phyloP scores from a whole-genome alignment of 495 filamentous ascomycete genomes.

The Immersiella caudata region DNA sequence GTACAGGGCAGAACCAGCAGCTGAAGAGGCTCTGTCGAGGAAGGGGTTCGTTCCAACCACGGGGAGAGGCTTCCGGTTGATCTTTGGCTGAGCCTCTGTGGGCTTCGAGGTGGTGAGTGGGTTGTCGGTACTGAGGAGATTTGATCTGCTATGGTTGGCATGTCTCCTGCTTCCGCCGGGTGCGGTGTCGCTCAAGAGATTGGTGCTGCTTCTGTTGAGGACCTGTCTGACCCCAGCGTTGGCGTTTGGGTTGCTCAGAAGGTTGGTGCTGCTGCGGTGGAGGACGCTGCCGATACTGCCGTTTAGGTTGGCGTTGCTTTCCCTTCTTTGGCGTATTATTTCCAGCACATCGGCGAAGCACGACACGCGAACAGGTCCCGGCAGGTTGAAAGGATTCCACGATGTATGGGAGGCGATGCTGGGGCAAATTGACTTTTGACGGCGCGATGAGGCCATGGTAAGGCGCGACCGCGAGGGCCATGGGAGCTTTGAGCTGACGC shows the following conservation, averaged over 20 bases:
- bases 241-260: background rate
- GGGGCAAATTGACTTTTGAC: background rate
- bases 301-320: background rate
- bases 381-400: slow-evolving; percentile 32
- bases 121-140: background rate
- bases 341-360: slow-evolving; percentile 22
- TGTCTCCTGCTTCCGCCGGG: background rate
- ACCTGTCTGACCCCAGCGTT: background rate
- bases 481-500: background rate
- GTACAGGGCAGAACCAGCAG: background rate
- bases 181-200: background rate
- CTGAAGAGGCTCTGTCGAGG: background rate
- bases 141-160: background rate
- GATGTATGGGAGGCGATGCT: slow-evolving; percentile 17
- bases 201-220: background rate
- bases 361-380: slow-evolving; percentile 18
- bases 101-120: background rate
- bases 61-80: background rate
- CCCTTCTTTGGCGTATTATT: slow-evolving; percentile 5
- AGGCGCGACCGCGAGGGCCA: background rate
- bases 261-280: background rate
- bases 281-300: background rate
- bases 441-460: background rate
- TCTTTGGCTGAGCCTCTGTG: background rate
- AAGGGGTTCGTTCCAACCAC: background rate